Base-by-base conservation (phyloP, 768 basidiomycete species). In the Phylloporus sp. region DNA sequence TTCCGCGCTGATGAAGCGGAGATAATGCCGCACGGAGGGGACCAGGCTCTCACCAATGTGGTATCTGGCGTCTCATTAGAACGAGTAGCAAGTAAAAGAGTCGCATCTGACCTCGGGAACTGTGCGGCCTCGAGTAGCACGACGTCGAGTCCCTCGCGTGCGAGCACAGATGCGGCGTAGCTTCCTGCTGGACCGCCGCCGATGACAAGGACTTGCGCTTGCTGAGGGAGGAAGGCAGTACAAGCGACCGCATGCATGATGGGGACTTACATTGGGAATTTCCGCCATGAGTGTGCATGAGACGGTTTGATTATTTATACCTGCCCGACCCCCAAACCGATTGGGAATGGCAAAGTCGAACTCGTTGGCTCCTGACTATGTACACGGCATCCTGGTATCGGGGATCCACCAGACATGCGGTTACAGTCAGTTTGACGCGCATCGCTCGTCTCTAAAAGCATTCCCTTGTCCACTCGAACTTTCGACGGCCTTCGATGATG, bases 101-200 rank as follows among this genome's bases (percentile, higher is more conserved):
- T 26, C 15, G 15, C 18, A 42, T 18, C 59, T 34, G 60, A 78
- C 78, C 84, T 69, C 35, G 83, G 83, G 57, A 82, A 84, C 40
- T 76, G 72, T 20, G 73, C 71, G 15, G 77, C 72, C 59, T 85
- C 83, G 20, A 84, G 63, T 45, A 84, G 54, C 15, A 79, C 75
- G 23, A 85, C 84, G 38, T 80, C 73, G 41, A 80, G 59, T 4
- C 81, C 81, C 59, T 85, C 83, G n/a, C 76, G 67, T 10, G 79
- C 78, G 6, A 85, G 73, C 26, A 72, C 74, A 6, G 79, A 64
- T 2, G 82, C 80, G n/a, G 80, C 68, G 53, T 77, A 84, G 54
- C 74, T 75, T 26, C 83, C 83, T 7, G 73, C 78, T 1, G 83
- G 83, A 15, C 82, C 83, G 44, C 83, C 82, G 9, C 82, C 82